phyloP scores from a whole-genome alignment of 2,329 filamentous ascomycete species.

The Beauveria bassiana region DNA sequence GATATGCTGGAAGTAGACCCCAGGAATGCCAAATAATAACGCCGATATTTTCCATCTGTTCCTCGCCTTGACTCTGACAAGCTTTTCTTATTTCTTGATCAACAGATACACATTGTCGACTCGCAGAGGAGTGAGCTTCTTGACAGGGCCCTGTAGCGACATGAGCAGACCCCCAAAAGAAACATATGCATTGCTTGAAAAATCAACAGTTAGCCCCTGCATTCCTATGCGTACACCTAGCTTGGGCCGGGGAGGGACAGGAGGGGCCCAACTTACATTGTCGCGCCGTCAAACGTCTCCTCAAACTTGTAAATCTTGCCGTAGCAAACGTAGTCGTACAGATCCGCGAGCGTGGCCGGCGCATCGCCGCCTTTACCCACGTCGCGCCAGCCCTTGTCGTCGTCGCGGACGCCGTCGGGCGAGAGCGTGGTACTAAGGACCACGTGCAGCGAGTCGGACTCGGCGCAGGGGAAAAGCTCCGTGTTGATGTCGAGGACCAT shows the following conservation, averaged over 20 bases:
- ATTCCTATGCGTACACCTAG: too few relatives aligned
- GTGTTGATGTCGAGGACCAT: constrained; percentile 90
- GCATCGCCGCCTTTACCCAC: constrained; percentile 45
- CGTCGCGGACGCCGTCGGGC: constrained; percentile 75
- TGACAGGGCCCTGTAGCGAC: constrained; percentile 87
- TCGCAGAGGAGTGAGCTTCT: constrained; percentile 84
- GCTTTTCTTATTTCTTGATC: constrained; percentile 68
- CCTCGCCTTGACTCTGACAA: not conserved
- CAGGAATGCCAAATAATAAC: constrained; percentile 4
- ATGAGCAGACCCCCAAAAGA: constrained; percentile 90
- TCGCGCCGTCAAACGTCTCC: constrained; percentile 69
- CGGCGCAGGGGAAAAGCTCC: constrained; percentile 73
- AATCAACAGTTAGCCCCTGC: not conserved
- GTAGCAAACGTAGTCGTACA: constrained; percentile 82
- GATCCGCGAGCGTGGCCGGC: constrained; percentile 61
- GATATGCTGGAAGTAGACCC: not conserved
- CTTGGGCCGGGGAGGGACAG: too few relatives aligned
- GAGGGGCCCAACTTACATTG: constrained; percentile 57
- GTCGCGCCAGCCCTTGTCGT: constrained; percentile 76
- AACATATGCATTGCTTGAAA: constrained; percentile 75
- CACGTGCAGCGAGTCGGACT: constrained; percentile 71
- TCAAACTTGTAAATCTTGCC: constrained; percentile 87
- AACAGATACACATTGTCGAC: constrained; percentile 93
- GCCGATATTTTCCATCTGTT: not conserved
- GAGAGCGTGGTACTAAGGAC: constrained; percentile 79